These are phyloP conservation scores for Pulveroboletus sp. DNA, from an alignment of 768 basidiomycete species.

Conservation along the genomic window DNA sequence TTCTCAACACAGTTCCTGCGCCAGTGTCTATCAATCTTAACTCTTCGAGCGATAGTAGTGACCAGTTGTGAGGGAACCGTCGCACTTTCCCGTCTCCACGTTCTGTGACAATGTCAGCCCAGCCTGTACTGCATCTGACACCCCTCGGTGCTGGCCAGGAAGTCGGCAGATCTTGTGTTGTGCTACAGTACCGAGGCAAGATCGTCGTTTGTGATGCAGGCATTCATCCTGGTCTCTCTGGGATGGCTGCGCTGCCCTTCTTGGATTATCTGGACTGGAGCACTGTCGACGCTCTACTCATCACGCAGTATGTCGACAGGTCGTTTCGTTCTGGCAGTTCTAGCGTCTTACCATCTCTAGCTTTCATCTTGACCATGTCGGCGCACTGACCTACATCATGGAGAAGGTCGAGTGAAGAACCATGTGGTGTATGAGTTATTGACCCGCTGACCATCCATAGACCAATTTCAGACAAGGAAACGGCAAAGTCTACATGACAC, in stretches of 20 bases:
- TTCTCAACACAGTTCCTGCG: too few relatives aligned
- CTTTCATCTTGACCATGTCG: conserved; percentile 98
- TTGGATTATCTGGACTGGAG: conserved; percentile 99
- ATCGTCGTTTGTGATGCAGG: conserved; percentile 97
- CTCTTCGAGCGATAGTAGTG: neutral
- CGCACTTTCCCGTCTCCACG: neutral
- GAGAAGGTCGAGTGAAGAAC: conserved; percentile 66
- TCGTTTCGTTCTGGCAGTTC: neutral
- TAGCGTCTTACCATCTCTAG: conserved; percentile 35
- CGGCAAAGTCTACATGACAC: conserved; percentile 99
- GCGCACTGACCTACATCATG: conserved; percentile 93
- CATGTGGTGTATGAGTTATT: neutral
- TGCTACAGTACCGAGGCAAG: conserved; percentile 88
- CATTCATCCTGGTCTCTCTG: conserved; percentile 93
- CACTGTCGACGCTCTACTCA: conserved; percentile 92
- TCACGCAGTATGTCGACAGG: conserved; percentile 80
- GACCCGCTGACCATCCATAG: conserved; percentile 37
- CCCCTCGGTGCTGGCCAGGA: conserved; percentile 96
- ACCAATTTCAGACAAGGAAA: conserved; percentile 98
- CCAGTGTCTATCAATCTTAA: neutral
- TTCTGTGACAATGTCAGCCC: conserved; percentile 39
- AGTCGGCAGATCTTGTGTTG: conserved; percentile 95
- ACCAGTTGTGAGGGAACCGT: neutral
- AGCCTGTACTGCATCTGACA: conserved; percentile 68
- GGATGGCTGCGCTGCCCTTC: conserved; percentile 93